These are phyloP conservation scores for Pelargonium citronellum DNA, from an alignment of 441 rosid genomes.

Conservation along the genomic window DNA sequence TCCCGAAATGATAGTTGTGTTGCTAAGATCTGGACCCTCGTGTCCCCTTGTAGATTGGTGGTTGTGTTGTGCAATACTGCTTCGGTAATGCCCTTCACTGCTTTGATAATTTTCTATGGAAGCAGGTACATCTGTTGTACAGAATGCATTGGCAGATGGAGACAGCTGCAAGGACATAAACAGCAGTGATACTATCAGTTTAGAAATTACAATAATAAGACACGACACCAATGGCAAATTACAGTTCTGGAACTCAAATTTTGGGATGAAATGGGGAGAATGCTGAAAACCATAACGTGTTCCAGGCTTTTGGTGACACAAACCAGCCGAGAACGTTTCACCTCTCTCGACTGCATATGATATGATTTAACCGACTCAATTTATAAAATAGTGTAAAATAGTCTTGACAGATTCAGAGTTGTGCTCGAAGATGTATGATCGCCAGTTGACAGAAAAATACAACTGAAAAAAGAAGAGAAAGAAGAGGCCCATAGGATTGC, in stretches of 20 bases:
- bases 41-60: background rate
- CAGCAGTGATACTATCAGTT: background rate
- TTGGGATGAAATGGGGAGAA: background rate
- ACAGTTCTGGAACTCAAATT: background rate
- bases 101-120: background rate
- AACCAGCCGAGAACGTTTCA: background rate
- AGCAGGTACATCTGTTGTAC: background rate
- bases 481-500: background rate
- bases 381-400: too few species aligned
- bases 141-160: background rate
- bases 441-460: too few species aligned
- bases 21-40: conserved; percentile 1
- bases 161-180: background rate
- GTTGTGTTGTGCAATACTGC: background rate
- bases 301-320: background rate
- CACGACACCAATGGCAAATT: background rate
- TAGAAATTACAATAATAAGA: background rate
- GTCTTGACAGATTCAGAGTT: too few species aligned
- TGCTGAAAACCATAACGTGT: background rate
- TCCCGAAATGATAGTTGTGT: background rate
- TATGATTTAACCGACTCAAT: background rate
- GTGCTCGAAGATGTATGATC: too few species aligned
- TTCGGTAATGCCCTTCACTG: background rate
- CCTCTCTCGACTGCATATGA: background rate
- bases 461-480: too few species aligned